Percentiles rank a stretch among this genome's conserved stretches.
phyloP scores from a whole-genome alignment of 148 eudicot species.

The Persicaria tinctoria region DNA sequence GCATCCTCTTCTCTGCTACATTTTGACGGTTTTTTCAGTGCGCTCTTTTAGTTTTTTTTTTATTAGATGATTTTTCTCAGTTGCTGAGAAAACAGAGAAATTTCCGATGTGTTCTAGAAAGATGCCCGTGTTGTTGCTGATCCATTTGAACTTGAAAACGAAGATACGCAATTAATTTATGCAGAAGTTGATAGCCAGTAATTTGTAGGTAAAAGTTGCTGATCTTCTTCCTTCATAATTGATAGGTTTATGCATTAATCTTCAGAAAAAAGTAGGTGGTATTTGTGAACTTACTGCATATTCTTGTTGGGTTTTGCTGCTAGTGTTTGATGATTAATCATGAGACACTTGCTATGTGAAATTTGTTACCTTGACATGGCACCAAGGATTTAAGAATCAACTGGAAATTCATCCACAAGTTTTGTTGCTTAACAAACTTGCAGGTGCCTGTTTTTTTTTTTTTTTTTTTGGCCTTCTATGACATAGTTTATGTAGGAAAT shows the following conservation, averaged over 20 bases:
- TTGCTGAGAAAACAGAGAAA: not conserved
- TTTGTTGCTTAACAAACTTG: not conserved
- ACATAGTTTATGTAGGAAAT: not conserved
- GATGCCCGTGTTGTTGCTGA: too few species aligned
- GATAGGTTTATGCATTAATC: not conserved
- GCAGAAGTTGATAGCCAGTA: too few species aligned
- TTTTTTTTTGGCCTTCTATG: not conserved
- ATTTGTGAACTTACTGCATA: not conserved
- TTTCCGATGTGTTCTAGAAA: too few species aligned
- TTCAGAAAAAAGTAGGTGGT: not conserved
- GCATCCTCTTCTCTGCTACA: not conserved
- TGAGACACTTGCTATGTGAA: not conserved
- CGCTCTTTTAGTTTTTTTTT: not conserved
- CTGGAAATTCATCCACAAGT: not conserved
- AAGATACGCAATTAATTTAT: too few species aligned
- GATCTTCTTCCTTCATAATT: not conserved
- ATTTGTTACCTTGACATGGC: not conserved
- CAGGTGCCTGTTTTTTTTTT: too few species aligned
- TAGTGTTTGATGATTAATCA: not conserved
- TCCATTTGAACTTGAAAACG: too few species aligned
- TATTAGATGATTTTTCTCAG: not conserved
- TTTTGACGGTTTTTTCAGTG: not conserved
- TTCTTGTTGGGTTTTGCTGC: not conserved
- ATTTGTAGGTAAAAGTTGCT: not conserved
- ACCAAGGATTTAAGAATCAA: not conserved